These are phyloP conservation scores for Coprinopsis marcescibilis DNA, from an alignment of 768 basidiomycete genomes.

Conservation along the genomic window DNA sequence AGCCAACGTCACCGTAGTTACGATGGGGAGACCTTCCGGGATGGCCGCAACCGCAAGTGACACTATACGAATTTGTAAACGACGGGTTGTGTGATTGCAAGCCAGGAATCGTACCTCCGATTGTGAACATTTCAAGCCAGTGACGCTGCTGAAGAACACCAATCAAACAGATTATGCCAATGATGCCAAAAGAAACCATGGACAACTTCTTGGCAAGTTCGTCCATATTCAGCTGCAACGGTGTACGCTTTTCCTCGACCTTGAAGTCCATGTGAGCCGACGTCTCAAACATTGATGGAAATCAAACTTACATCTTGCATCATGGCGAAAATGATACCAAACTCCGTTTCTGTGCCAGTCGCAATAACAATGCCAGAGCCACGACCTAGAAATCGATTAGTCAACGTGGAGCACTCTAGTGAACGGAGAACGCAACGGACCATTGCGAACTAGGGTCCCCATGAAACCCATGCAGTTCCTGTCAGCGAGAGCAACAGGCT, in stretches of 20 bases:
- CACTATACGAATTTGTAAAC: conserved; percentile 42
- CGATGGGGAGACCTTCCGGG: conserved; percentile 93
- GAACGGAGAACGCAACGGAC: conserved; percentile 32
- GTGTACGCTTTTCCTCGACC: conserved; percentile 86
- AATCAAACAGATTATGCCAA: conserved; percentile 88
- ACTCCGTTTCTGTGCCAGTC: conserved; percentile 81
- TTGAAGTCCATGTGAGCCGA: too few relatives aligned
- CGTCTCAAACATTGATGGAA: too few relatives aligned
- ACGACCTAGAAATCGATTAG: conserved; percentile 41
- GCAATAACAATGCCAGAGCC: conserved; percentile 88
- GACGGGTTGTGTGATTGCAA: background rate
- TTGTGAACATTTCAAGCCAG: conserved; percentile 99
- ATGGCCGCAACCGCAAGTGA: conserved; percentile 98
- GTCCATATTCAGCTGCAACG: conserved; percentile 91
- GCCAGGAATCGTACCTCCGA: conserved; percentile 64
- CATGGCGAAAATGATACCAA: conserved; percentile 96
- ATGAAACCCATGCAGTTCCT: conserved; percentile 87
- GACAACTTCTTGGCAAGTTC: conserved; percentile 92
- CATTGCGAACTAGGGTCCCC: conserved; percentile 92
- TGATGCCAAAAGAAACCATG: conserved; percentile 86
- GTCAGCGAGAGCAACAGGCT: conserved; percentile 66
- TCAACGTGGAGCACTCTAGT: background rate
- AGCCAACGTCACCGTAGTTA: conserved; percentile 95
- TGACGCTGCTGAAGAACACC: conserved; percentile 80
- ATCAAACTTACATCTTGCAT: conserved; percentile 88